Conservation (phyloP, 2,329 filamentous ascomycete species). For the Stagonosporopsis chrysanthemi region DNA sequence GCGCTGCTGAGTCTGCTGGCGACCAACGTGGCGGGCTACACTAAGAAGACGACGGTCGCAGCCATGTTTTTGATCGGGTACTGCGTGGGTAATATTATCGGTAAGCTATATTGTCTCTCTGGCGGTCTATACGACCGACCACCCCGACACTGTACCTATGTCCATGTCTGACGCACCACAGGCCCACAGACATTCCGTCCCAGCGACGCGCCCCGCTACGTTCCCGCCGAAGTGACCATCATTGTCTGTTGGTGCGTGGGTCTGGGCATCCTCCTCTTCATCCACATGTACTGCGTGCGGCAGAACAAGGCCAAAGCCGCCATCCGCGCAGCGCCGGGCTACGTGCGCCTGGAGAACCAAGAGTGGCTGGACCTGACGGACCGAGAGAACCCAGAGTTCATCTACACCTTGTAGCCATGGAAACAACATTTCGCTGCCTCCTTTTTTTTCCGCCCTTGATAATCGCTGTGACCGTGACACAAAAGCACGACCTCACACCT, state of each 20-base stretch:
- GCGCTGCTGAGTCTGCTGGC: slow-evolving; percentile 69
- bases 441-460: no score
- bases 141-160: neutral
- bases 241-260: slow-evolving; percentile 65
- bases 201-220: slow-evolving; percentile 58
- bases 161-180: slow-evolving; percentile 30
- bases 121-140: no score
- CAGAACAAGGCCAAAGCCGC: slow-evolving; percentile 68
- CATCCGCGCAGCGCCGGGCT: slow-evolving; percentile 61
- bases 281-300: slow-evolving; percentile 66
- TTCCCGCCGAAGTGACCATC: slow-evolving; percentile 70
- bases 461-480: neutral
- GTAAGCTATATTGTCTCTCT: slow-evolving; percentile 16
- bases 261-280: slow-evolving; percentile 64
- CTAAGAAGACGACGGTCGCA: slow-evolving; percentile 66
- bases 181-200: slow-evolving; percentile 51
- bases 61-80: slow-evolving; percentile 58
- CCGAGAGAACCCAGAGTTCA: slow-evolving; percentile 69
- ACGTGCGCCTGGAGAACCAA: slow-evolving; percentile 70
- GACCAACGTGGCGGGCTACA: slow-evolving; percentile 67
- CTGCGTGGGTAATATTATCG: slow-evolving; percentile 51
- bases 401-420: slow-evolving; percentile 60
- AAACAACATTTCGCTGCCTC: no score
- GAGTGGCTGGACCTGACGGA: slow-evolving; percentile 74
- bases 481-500: neutral